A percentile compares a stretch with the other conserved stretches of the same genome.
phyloP scores from a whole-genome alignment of 2,329 filamentous ascomycete genomes.

The Aspergillus sp. region DNA sequence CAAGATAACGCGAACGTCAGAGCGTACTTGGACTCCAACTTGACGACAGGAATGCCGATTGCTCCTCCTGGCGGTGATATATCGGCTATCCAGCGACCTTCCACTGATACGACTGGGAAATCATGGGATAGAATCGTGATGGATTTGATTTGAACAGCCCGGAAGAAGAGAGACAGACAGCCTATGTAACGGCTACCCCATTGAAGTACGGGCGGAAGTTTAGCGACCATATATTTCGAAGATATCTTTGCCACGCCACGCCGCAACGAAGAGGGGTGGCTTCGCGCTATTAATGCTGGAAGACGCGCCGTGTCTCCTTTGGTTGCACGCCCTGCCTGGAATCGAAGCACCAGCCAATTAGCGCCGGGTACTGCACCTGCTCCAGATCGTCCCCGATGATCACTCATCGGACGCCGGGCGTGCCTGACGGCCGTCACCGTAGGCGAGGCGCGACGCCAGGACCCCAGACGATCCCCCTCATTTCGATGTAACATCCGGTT shows the following conservation, averaged over 20 bases:
- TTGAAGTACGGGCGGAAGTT: neutral
- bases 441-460: no score
- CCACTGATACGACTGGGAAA: slow-evolving; percentile 16
- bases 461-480: slow-evolving; percentile 1
- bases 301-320: neutral
- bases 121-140: slow-evolving; percentile 27
- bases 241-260: neutral
- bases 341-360: neutral
- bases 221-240: neutral
- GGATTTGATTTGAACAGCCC: slow-evolving; percentile 21
- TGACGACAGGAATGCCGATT: slow-evolving; percentile 11
- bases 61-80: slow-evolving; percentile 2
- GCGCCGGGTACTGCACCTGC: neutral
- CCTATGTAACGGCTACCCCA: neutral
- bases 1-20: slow-evolving; percentile 25
- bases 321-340: neutral
- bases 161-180: neutral
- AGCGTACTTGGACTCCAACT: slow-evolving; percentile 17
- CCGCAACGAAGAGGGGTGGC: neutral
- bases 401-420: no score
- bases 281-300: neutral
- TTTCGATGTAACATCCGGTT: neutral
- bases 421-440: no score
- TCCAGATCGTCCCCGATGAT: neutral
- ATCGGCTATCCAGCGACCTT: slow-evolving; percentile 11